Evolutionary conservation across 2,329 filamentous ascomycete species (phyloP), one percentile per base, ranked within the genome.

Genomic region (Fusarium napiforme): DNA sequence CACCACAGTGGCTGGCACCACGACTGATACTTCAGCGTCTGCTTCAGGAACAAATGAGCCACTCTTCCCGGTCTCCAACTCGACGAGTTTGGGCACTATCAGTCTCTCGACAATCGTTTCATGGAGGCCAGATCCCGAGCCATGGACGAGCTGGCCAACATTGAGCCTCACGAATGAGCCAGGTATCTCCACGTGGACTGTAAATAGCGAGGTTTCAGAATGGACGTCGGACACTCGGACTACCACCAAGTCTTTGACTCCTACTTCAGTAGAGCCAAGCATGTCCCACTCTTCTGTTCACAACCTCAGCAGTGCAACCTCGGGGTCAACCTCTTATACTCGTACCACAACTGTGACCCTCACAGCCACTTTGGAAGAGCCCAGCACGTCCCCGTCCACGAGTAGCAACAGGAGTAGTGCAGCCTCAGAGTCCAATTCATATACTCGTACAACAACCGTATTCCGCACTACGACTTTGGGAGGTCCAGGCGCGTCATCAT

Each of bases 61-160:
- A 5, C 21, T 36, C 19, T 69, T 69, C 45, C 66, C 75, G 7
- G 60, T 64, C 7, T 68, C 65, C n/a, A 77, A 77, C 50, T 69
- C 70, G 6, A 78, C 72, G 30, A 42, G 53, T 21, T 32, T 40
- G 6, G 49, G 58, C 3, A 63, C 53, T n/a, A 42, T 37, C 9
- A 60, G 57, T 11, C 64, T 66, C 30, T 66, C 66, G 4, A 64
- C 72, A 19, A 42, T 66, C 26, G 23, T 23, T 65, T 55, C 59
- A 7, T 73, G 52, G 55, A 59, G 56, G 19, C 45, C 71, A 23
- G 64, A 52, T 9, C 47, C 59, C 9, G 52, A 60, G 23, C 67
- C 61, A 28, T 72, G 72, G 65, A 72, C 64, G 16, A 66, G 46
- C 36, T 71, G 61, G 63, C n/a, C 60, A 32, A 69, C 72, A 3